These are phyloP conservation scores for Coniochaeta ligniaria DNA, from an alignment of 2,329 filamentous ascomycete species.

Conservation along the genomic window DNA sequence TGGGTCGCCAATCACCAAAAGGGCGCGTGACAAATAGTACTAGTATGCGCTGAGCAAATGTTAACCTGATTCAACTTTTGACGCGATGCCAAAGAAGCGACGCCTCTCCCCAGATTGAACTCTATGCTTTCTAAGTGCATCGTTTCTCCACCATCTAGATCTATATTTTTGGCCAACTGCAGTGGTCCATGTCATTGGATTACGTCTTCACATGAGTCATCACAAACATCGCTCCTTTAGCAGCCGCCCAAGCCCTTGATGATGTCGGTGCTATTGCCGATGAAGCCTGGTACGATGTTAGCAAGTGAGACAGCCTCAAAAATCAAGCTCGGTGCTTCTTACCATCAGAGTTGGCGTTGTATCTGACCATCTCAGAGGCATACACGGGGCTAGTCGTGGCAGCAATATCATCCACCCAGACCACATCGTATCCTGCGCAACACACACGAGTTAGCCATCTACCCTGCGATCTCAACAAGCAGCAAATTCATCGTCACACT, in stretches of 20 bases:
- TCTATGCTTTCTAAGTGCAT: too few species aligned
- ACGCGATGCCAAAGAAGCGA: too few species aligned
- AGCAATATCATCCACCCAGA: constrained; percentile 20
- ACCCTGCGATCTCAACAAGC: background rate
- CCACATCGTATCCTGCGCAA: constrained; percentile 15
- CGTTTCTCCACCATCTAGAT: too few species aligned
- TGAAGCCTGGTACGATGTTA: constrained; percentile 1
- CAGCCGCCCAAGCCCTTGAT: background rate
- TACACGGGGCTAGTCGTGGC: constrained; percentile 21
- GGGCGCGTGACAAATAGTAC: too few species aligned
- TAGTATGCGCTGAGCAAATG: too few species aligned
- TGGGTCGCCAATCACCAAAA: background rate
- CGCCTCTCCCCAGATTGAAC: too few species aligned
- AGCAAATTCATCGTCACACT: background rate
- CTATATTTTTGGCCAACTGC: too few species aligned
- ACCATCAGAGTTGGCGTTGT: constrained; percentile 15
- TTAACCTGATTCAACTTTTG: too few species aligned
- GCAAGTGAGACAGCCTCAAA: background rate
- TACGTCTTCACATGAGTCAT: too few species aligned
- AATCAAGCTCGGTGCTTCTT: background rate
- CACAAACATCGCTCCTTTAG: too few species aligned
- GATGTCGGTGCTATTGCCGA: constrained; percentile 6
- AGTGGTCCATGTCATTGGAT: too few species aligned
- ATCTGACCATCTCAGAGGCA: constrained; percentile 19
- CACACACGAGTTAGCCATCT: background rate